phyloP scores from a whole-genome alignment of 1,284 basidiomycete species.

The Trichosporon coremiiforme region DNA sequence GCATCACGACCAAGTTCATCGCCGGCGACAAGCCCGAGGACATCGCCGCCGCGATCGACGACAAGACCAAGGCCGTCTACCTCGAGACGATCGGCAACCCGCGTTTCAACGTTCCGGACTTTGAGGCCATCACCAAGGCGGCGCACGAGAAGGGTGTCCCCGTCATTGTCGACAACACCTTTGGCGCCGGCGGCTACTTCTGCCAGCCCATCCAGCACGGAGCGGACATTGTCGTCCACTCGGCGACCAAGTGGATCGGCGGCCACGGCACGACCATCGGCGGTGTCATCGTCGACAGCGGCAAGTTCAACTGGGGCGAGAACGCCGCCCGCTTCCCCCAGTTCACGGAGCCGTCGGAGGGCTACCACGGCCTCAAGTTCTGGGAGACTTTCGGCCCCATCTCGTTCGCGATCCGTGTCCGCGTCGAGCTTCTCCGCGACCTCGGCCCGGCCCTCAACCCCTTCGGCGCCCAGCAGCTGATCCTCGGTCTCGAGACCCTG shows the following conservation, averaged over 20 bases:
- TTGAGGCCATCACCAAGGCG: conserved; percentile 73
- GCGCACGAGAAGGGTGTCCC: conserved; percentile 30
- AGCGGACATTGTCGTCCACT: conserved; percentile 82
- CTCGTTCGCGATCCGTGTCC: conserved; percentile 57
- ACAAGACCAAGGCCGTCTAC: conserved; percentile 64
- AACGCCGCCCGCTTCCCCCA: conserved; percentile 77
- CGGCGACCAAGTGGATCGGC: conserved; percentile 89
- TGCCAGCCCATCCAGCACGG: conserved; percentile 56
- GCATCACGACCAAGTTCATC: conserved; percentile 78
- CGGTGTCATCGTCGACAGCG: conserved; percentile 78
- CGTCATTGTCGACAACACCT: conserved; percentile 78
- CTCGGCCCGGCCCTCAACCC: conserved; percentile 75
- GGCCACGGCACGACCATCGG: conserved; percentile 87
- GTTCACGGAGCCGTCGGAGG: conserved; percentile 66
- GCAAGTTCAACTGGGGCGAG: conserved; percentile 84
- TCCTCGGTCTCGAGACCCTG: conserved; percentile 85
- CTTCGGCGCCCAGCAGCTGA: conserved; percentile 77
- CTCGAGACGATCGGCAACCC: conserved; percentile 86
- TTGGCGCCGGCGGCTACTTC: conserved; percentile 72
- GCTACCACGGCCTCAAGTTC: conserved; percentile 78
- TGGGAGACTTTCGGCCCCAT: conserved; percentile 69
- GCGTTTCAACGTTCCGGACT: conserved; percentile 71
- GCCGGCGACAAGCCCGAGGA: conserved; percentile 64
- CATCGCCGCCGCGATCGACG: conserved; percentile 69
- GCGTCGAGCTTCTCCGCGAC: conserved; percentile 67